Percentiles rank a stretch among this genome's conserved stretches.
phyloP scores from a whole-genome alignment of 78 protist genomes.

The Monosiga brevicollis region DNA sequence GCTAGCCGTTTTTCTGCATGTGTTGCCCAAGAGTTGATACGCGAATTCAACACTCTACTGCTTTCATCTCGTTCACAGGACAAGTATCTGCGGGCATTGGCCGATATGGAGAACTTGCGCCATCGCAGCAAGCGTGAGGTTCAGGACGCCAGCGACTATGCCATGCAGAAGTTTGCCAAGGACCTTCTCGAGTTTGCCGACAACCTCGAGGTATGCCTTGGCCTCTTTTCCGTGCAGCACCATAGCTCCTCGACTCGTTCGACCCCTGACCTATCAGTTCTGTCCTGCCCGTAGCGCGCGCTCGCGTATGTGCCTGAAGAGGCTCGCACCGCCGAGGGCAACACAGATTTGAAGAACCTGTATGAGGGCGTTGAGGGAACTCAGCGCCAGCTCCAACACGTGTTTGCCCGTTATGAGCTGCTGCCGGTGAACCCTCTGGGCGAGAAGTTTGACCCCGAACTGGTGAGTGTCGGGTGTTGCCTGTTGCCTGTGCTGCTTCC shows the following conservation, averaged over 20 bases:
- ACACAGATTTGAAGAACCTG: neutral
- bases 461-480: too few relatives aligned
- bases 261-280: neutral
- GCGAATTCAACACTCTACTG: neutral
- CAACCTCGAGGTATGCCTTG: neutral
- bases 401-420: neutral
- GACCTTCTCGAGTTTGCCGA: slow-evolving; percentile 20
- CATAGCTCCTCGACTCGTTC: neutral
- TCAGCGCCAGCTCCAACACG: neutral
- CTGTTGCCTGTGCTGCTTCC: too few relatives aligned
- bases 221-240: neutral
- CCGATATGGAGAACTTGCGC: slow-evolving; percentile 39
- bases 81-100: slow-evolving; percentile 30
- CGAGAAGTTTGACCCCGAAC: slow-evolving; percentile 39
- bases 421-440: slow-evolving; percentile 13
- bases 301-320: slow-evolving; percentile 1
- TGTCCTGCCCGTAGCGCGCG: slow-evolving; percentile 9
- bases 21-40: neutral
- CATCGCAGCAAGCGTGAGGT: slow-evolving; percentile 19
- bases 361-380: slow-evolving; percentile 23
- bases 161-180: slow-evolving; percentile 25
- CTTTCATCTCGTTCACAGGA: neutral
- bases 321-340: neutral
- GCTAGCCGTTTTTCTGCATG: neutral
- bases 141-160: slow-evolving; percentile 21